A percentile compares a stretch with the other conserved stretches of the same genome.
These are phyloP conservation scores for Yamadazyma triangularis DNA, from an alignment of 1,139 yeast genomes.

Conservation along the genomic window DNA sequence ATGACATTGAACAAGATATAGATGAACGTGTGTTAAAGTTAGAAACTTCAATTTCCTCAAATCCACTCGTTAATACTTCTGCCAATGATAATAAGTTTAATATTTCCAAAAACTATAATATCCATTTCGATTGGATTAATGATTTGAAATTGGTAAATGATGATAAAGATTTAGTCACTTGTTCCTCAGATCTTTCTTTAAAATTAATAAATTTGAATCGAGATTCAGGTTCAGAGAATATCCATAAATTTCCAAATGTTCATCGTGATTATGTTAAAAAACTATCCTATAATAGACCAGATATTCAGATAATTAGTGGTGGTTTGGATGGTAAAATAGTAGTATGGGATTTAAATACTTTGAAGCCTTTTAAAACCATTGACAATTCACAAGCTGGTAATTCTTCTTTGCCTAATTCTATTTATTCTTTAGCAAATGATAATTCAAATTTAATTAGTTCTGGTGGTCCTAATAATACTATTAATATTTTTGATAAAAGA, in stretches of 20 bases:
- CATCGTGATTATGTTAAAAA: slow-evolving; percentile 88
- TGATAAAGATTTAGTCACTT: slow-evolving; percentile 51
- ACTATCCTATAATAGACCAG: slow-evolving; percentile 31
- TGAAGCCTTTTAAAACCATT: slow-evolving; percentile 23
- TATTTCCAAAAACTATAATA: slow-evolving; percentile 22
- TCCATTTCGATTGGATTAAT: slow-evolving; percentile 89
- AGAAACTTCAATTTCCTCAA: slow-evolving; percentile 39
- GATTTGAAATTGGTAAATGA: slow-evolving; percentile 56
- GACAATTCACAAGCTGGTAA: slow-evolving; percentile 14
- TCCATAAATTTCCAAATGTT: slow-evolving; percentile 55
- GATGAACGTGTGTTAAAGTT: slow-evolving; percentile 31
- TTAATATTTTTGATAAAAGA: slow-evolving; percentile 60
- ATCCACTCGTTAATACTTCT: slow-evolving; percentile 21
- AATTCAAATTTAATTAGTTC: slow-evolving; percentile 42
- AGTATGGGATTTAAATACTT: slow-evolving; percentile 61
- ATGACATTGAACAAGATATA: slow-evolving; percentile 19
- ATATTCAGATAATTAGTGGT: slow-evolving; percentile 54
- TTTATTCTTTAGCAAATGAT: slow-evolving; percentile 56
- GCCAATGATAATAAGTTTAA: slow-evolving; percentile 9
- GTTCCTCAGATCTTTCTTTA: slow-evolving; percentile 82
- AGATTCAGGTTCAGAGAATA: slow-evolving; percentile 12
- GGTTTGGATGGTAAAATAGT: slow-evolving; percentile 78
- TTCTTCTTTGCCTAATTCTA: slow-evolving; percentile 41
- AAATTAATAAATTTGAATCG: slow-evolving; percentile 58
- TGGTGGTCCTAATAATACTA: slow-evolving; percentile 64